Conservation (phyloP, 768 basidiomycete species). For the Paxillus involutus region DNA sequence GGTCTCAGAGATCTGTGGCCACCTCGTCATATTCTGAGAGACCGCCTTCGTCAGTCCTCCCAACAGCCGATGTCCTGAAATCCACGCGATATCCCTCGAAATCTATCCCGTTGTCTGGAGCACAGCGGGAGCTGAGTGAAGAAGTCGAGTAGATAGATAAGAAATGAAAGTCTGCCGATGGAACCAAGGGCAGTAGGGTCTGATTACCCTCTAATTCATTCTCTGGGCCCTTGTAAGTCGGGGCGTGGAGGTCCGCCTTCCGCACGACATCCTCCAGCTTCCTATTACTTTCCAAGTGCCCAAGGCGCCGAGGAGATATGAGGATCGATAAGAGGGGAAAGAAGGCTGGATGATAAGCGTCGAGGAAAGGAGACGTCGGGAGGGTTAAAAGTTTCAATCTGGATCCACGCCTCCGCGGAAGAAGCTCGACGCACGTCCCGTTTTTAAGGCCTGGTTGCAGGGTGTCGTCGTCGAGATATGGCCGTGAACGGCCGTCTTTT, state of each 20-base stretch:
- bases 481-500: too few species aligned
- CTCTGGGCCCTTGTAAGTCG: slow-evolving; percentile 1
- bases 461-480: too few species aligned
- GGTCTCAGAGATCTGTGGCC: slow-evolving; percentile 25
- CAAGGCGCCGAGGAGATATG: slow-evolving; percentile 42
- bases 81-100: slow-evolving; percentile 42
- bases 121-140: slow-evolving; percentile 51
- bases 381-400: too few species aligned
- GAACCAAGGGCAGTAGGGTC: slow-evolving; percentile 50
- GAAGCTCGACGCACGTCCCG: too few species aligned
- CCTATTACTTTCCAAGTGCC: slow-evolving; percentile 27
- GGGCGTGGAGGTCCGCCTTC: slow-evolving; percentile 26
- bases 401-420: too few species aligned
- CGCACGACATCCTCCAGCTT: slow-evolving; percentile 29
- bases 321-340: slow-evolving; percentile 44
- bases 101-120: slow-evolving; percentile 47
- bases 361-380: too few species aligned
- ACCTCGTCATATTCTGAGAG: slow-evolving; percentile 32
- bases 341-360: slow-evolving; percentile 43
- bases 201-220: slow-evolving; percentile 30
- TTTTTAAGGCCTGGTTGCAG: too few species aligned
- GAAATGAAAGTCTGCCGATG: slow-evolving; percentile 38
- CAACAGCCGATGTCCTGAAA: slow-evolving; percentile 37
- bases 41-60: background rate
- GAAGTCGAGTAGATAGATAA: slow-evolving; percentile 46